Evolutionary conservation across 257 asterid species (phyloP), one percentile per base, ranked within the genome.

Genomic region (Jaltomata sinuosa): DNA sequence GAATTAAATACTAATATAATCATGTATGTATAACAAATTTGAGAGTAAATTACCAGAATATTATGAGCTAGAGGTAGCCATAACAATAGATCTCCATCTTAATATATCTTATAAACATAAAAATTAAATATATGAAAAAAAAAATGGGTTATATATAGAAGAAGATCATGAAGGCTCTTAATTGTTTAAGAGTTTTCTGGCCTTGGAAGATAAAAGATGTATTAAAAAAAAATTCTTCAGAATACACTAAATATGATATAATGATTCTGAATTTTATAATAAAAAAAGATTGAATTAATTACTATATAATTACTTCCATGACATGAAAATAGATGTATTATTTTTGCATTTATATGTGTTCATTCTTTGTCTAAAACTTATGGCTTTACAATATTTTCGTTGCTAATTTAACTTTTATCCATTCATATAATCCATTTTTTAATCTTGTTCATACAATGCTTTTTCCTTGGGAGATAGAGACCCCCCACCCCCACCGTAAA

Each of bases 181-280:
- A n/a, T n/a, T 22, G 36, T 42, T 72, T 12, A 12, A 25, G 34
- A 40, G 0, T 71, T 45, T 16, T 45, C 25, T 74, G 2, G 57
- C 57, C 80, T 74, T 45, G 38, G 38, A 74, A 74, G 57, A 45
- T 3, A 81, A 67, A 81, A 90, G 45, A 84, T 85, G 88, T 89
- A 79, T 4, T 83, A 42, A 78, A 87, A 83, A n/a, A n/a, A n/a
- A n/a, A n/a, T 34, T 8, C 32, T 74, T 45, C 80, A 74, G 80
- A 74, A 74, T 74, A 6, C 38, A 74, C 38, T 74, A 74, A 74
- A 74, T 25, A 45, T 22, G 3, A 74, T 74, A 74, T 74, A 45
- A 25, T 45, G 57, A 74, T 74, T 74, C 80, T 45, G 80, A 74
- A 42, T 45, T n/a, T n/a, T n/a, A n/a, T n/a, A n/a, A n/a, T n/a